A percentile compares a stretch with the other conserved stretches of the same genome.
phyloP scores from a whole-genome alignment of 2,329 filamentous ascomycete genomes.

The Ophiostoma angusticollis region DNA sequence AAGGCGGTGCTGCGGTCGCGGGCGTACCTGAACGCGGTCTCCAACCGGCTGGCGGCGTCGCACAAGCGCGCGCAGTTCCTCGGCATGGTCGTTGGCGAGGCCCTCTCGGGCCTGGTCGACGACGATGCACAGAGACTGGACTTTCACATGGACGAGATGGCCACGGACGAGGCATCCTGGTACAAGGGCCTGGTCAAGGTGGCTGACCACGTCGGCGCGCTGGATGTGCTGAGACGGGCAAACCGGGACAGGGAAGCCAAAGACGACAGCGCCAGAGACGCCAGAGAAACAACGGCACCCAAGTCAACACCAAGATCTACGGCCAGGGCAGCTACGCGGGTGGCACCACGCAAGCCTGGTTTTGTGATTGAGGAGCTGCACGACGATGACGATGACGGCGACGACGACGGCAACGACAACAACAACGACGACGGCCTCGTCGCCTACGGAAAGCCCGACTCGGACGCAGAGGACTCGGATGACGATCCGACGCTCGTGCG shows the following conservation, averaged over 20 bases:
- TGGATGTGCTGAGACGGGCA: slow-evolving; percentile 39
- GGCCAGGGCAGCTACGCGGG: no score
- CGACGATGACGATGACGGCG: slow-evolving; percentile 46
- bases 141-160: slow-evolving; percentile 72
- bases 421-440: slow-evolving; percentile 57
- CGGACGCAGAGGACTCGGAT: slow-evolving; percentile 81
- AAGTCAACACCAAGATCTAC: slow-evolving; percentile 16
- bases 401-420: no score
- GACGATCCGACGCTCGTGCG: slow-evolving; percentile 82
- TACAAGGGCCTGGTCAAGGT: slow-evolving; percentile 55
- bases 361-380: slow-evolving; percentile 55
- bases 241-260: slow-evolving; percentile 13
- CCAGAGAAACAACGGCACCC: slow-evolving; percentile 1
- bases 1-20: slow-evolving; percentile 58
- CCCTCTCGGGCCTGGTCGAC: slow-evolving; percentile 48
- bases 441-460: slow-evolving; percentile 74
- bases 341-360: slow-evolving; percentile 16
- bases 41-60: slow-evolving; percentile 69
- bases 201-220: slow-evolving; percentile 48
- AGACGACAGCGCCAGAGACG: slow-evolving; percentile 10
- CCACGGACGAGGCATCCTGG: slow-evolving; percentile 59
- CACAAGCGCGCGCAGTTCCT: slow-evolving; percentile 66
- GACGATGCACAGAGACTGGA: slow-evolving; percentile 61
- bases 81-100: slow-evolving; percentile 77
- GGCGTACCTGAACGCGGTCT: slow-evolving; percentile 63